These are phyloP conservation scores for Penicillium steckii DNA, from an alignment of 495 filamentous ascomycete genomes.

Conservation along the genomic window DNA sequence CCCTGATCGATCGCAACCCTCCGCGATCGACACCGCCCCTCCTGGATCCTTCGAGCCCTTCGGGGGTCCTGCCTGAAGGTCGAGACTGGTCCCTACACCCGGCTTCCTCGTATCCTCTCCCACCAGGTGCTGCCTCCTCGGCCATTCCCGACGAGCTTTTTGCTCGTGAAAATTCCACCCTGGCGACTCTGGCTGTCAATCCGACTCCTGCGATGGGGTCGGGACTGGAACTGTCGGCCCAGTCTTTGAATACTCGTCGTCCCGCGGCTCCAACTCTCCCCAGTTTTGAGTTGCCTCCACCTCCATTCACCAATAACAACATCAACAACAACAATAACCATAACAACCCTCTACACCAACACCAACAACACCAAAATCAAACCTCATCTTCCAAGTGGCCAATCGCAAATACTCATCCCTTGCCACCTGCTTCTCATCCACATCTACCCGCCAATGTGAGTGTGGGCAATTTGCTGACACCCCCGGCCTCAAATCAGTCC, in stretches of 20 bases:
- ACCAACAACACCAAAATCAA: no score
- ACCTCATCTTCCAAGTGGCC: not conserved
- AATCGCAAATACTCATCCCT: constrained; percentile 32
- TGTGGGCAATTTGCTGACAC: constrained; percentile 61
- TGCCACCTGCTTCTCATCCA: constrained; percentile 33
- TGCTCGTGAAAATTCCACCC: constrained; percentile 30
- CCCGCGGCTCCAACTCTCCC: constrained; percentile 61
- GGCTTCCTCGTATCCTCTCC: constrained; percentile 20
- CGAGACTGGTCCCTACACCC: constrained; percentile 40
- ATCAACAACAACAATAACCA: no score
- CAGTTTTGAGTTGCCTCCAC: constrained; percentile 61
- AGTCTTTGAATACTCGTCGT: constrained; percentile 57
- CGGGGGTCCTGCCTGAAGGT: constrained; percentile 40
- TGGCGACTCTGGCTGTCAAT: constrained; percentile 45
- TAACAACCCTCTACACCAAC: no score
- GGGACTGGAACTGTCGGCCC: constrained; percentile 38
- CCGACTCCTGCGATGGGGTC: constrained; percentile 45
- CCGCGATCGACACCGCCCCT: constrained; percentile 36
- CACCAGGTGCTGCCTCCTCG: constrained; percentile 24
- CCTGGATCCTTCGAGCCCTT: constrained; percentile 49
- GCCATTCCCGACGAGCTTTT: constrained; percentile 40
- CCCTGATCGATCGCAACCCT: constrained; percentile 29
- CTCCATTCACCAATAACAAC: no score
- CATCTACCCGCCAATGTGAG: constrained; percentile 50
- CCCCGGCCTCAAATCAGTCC: constrained; percentile 58